These are phyloP conservation scores for Trichoderma harzianum DNA, from an alignment of 2,329 filamentous ascomycete genomes.

Conservation along the genomic window DNA sequence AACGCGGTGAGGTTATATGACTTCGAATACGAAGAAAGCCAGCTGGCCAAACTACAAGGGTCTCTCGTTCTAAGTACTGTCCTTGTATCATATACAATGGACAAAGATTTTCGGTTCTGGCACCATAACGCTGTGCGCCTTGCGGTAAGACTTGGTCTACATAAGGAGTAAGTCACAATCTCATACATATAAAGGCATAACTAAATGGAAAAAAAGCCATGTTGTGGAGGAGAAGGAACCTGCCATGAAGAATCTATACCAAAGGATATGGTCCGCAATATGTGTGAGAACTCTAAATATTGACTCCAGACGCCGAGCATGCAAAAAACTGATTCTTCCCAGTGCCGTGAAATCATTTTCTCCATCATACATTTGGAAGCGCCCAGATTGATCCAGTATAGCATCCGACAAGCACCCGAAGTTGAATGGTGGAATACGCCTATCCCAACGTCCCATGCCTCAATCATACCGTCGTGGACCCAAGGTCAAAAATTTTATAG, in stretches of 20 bases:
- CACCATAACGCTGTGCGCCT: not conserved
- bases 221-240: not conserved
- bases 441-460: not conserved
- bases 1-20: not conserved
- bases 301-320: too few species aligned
- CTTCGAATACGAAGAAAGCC: not conserved
- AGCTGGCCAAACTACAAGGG: not conserved
- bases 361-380: not conserved
- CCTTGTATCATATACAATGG: not conserved
- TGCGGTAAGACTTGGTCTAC: not conserved
- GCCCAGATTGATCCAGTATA: not conserved
- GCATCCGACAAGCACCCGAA: not conserved
- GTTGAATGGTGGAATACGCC: not conserved
- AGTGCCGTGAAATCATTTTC: not conserved
- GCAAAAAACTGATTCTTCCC: not conserved
- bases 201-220: not conserved
- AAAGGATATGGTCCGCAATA: not conserved
- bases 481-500: not conserved
- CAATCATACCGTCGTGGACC: not conserved
- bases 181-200: not conserved
- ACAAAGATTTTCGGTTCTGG: not conserved
- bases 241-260: not conserved
- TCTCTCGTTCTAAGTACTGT: not conserved
- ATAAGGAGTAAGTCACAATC: not conserved
- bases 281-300: not conserved